Evolutionary conservation across 306 rosid species (phyloP), one percentile per base, ranked within the genome.

Genomic region (Cucurbita moschata): DNA sequence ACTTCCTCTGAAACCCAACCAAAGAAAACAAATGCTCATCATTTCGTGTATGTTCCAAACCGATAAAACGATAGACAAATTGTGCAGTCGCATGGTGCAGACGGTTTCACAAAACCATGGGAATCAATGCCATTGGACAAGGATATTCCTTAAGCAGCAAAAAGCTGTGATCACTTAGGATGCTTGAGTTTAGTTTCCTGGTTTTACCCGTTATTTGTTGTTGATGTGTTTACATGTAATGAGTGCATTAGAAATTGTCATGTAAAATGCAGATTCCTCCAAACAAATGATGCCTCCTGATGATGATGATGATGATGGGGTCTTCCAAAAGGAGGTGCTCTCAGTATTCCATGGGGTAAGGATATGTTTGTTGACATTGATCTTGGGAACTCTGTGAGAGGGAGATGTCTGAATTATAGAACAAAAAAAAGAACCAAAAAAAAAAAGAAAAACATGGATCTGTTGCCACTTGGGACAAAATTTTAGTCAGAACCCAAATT

Each of bases 1-100:
- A 91, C 88, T 95, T 95, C 81, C 81, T 95, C 46, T 95, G 82
- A 91, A 54, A 56, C 10, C 16, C 8, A 71, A 23, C 61, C 68
- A 44, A 26, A 66, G 75, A 10, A 65, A 73, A 10, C 71, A 71
- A 71, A 71, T 12, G 73, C 37, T 46, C 51, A 26, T 53, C 30
- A 59, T 53, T 69, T 86, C 75, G 42, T 58, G 40, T 23, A 57
- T 77, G 82, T 78, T 83, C 61, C 65, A 81, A 81, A 81, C 76
- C 74, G 84, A 75, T 84, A 75, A 76, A 76, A 77, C 49, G 55
- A 43, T 64, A 69, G 67, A 78, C 59, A 57, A 80, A 56, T 75
- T 64, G 2, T 67, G 23, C 8, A 49, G 44, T 76, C 53, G 80
- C 63, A 50, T 60, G 82, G 74, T 47, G 82, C 72, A 73, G 78